Base-by-base conservation (phyloP, 768 basidiomycete species). In the Aureoboletus auriporus region DNA sequence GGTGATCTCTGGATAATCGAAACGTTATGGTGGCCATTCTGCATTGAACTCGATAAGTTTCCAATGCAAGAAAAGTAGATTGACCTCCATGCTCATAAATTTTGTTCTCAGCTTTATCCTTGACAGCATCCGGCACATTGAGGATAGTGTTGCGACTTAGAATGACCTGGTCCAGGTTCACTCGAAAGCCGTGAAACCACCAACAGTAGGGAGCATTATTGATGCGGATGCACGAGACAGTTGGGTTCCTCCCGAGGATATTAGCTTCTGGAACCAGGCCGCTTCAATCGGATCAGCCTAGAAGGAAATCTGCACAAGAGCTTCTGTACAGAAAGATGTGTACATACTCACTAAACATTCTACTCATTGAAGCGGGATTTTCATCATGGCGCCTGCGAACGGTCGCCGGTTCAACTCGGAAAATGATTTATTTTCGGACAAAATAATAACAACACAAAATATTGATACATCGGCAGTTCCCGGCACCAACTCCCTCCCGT, bases 21-120 rank as follows among this genome's bases (percentile, higher is more conserved):
- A 84, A 28, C 56, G 36, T 11, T 73, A 70, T 5, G 79, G 76
- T 2, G 57, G 68, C 82, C 82, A 83, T 57, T 74, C n/a, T n/a
- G n/a, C n/a, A n/a, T n/a, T 83, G 46, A 14, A 47, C 4, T 5
- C 3, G 14, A 37, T 57, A 39, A 52, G 45, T 26, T 34, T 13
- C 12, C 13, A 11, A 42, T 13, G 13, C 17, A 16, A 29, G 20
- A 16, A 33, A 1, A 17, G 35, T 16, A 13, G 35, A 44, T 43
- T 38, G 44, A 62, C 70, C 57, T 50, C 63, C 59, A 37, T 42
- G 20, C 20, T 23, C 4, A 23, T 4, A 23, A 23, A 2, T 23
- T 23, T 23, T 52, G 10, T 58, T 62, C 44, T 68, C 61, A 16
- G 4, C 46, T 35, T 2, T 34, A 49, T 39, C 17, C n/a, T 49